Conservation (phyloP, 257 asterid species). For the Petunia secreta region DNA sequence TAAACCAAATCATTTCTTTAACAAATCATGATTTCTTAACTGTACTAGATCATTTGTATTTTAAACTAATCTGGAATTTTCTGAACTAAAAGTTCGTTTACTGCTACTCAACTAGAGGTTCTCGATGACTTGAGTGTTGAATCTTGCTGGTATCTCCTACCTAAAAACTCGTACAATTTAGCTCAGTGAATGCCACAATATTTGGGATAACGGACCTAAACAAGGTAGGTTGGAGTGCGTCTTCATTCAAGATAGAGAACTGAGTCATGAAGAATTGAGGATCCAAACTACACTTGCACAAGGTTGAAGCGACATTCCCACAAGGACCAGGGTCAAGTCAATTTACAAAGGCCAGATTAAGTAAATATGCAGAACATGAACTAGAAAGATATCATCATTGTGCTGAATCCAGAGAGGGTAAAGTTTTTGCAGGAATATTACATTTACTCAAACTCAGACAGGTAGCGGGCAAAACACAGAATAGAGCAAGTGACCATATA, state of each 20-base stretch:
- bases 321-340: background rate
- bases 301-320: background rate
- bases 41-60: background rate
- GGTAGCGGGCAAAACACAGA: slow-evolving; percentile 11
- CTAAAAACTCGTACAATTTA: background rate
- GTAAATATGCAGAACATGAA: background rate
- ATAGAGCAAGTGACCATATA: background rate
- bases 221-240: background rate
- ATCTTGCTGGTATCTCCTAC: background rate
- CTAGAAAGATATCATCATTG: background rate
- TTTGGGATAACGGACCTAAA: background rate
- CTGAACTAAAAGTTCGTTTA: background rate
- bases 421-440: slow-evolving; percentile 4
- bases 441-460: slow-evolving; percentile 20
- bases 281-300: background rate
- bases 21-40: background rate
- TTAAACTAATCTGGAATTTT: background rate
- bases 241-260: slow-evolving; percentile 16
- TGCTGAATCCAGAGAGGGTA: slow-evolving; percentile 1
- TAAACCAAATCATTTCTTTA: too few species aligned
- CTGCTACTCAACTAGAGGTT: too few species aligned
- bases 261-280: background rate
- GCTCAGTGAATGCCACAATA: background rate
- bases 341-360: background rate
- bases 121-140: background rate